These are phyloP conservation scores for Malus hybrid DNA, from an alignment of 331 rosid species.

Conservation along the genomic window DNA sequence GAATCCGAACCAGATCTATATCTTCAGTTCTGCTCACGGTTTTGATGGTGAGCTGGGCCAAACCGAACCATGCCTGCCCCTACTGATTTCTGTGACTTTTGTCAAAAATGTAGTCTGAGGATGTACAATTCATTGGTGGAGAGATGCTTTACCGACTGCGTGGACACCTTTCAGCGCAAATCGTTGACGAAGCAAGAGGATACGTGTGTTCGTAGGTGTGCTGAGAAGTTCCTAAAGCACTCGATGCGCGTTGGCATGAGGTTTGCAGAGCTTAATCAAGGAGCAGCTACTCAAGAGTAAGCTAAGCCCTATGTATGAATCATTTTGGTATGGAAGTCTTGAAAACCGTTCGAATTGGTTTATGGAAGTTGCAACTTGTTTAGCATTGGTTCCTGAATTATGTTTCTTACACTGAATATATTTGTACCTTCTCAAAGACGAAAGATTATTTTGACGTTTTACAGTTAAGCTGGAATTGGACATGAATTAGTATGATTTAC, in stretches of 20 bases:
- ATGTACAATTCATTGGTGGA: conserved; percentile 82
- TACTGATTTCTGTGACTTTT: background rate
- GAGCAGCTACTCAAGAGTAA: conserved; percentile 41
- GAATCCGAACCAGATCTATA: no score
- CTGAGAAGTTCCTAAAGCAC: conserved; percentile 67
- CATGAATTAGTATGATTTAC: background rate
- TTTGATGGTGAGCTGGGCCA: background rate
- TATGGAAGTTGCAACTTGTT: background rate
- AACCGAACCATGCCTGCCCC: background rate
- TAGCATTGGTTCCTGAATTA: background rate
- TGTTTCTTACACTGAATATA: background rate
- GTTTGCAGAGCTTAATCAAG: conserved; percentile 53
- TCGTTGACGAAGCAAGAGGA: conserved; percentile 73
- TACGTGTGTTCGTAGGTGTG: conserved; percentile 72
- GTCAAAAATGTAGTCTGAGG: conserved; percentile 52
- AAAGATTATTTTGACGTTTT: background rate
- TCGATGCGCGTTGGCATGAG: conserved; percentile 49
- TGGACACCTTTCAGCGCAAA: conserved; percentile 53
- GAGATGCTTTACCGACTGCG: conserved; percentile 63
- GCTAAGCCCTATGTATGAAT: background rate
- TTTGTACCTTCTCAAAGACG: background rate
- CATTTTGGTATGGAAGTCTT: background rate
- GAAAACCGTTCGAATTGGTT: background rate
- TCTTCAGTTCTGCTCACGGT: background rate
- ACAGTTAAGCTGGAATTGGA: background rate